A percentile compares a stretch with the other conserved stretches of the same genome.
Conservation (phyloP, 495 filamentous ascomycete species). For the Aspergillus olivimuriae region DNA sequence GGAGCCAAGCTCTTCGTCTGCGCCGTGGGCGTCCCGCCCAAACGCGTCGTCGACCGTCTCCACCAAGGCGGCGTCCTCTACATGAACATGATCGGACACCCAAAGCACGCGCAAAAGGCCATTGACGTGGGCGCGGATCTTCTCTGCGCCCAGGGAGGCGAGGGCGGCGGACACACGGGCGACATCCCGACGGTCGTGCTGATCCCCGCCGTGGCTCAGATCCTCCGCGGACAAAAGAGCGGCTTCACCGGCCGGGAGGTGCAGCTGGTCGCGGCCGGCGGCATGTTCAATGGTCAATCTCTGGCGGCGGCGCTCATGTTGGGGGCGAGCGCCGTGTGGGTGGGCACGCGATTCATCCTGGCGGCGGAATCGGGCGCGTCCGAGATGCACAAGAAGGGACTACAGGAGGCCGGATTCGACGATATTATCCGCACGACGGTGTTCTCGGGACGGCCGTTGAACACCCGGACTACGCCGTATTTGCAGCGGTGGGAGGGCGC, state of each 20-base stretch:
- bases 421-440: constrained; percentile 83
- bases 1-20: constrained; percentile 81
- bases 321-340: constrained; percentile 76
- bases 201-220: constrained; percentile 69
- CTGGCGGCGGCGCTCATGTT: constrained; percentile 76
- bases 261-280: constrained; percentile 75
- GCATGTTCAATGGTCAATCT: constrained; percentile 74
- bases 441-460: constrained; percentile 79
- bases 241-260: constrained; percentile 70
- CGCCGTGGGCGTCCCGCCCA: constrained; percentile 78
- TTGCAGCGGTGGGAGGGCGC: constrained; percentile 82
- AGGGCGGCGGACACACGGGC: constrained; percentile 60
- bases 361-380: constrained; percentile 78
- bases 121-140: constrained; percentile 65
- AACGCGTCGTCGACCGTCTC: constrained; percentile 70
- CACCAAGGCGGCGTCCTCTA: constrained; percentile 74
- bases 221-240: constrained; percentile 62
- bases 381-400: constrained; percentile 81
- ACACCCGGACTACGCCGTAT: constrained; percentile 74
- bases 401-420: constrained; percentile 71
- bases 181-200: constrained; percentile 70
- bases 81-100: constrained; percentile 97
- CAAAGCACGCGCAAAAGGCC: constrained; percentile 84
- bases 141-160: not conserved
- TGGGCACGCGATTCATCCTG: constrained; percentile 80